phyloP scores from a whole-genome alignment of 345 rosid species.

The Passiflora organensis region DNA sequence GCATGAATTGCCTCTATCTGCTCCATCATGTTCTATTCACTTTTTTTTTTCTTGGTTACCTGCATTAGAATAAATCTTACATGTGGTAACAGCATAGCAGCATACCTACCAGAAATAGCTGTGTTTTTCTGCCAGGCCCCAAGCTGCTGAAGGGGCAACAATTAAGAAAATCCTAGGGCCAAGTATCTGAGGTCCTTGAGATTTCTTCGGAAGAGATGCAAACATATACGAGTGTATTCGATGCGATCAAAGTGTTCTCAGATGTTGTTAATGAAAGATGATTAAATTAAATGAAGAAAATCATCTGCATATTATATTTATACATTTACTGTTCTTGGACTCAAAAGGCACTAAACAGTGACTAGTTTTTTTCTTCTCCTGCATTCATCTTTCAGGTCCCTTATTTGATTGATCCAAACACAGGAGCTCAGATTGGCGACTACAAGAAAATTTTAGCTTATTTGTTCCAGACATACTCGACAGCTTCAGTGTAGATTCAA shows the following conservation, averaged over 20 bases:
- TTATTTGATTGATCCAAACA: conserved; percentile 68
- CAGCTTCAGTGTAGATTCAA: conserved; percentile 6
- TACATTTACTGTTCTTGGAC: not conserved
- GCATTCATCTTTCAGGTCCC: conserved; percentile 47
- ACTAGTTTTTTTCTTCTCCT: not conserved
- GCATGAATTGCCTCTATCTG: no score
- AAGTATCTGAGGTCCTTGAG: no score
- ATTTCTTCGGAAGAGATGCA: no score
- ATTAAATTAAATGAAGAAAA: no score
- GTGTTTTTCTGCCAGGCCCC: no score
- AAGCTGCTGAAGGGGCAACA: no score
- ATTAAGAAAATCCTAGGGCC: no score
- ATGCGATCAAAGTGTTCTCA: no score
- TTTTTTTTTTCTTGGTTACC: not conserved
- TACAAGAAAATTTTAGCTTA: conserved; percentile 56
- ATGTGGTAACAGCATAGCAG: no score
- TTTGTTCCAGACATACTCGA: conserved; percentile 54
- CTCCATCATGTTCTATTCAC: not conserved
- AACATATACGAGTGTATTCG: no score
- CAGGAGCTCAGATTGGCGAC: conserved; percentile 52
- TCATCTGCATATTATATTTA: not conserved
- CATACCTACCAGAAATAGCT: no score
- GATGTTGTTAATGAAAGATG: no score
- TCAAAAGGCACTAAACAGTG: not conserved
- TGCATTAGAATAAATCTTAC: not conserved